Conservation (phyloP, 2,329 filamentous ascomycete genomes). For the Tolypocladium sp. region DNA sequence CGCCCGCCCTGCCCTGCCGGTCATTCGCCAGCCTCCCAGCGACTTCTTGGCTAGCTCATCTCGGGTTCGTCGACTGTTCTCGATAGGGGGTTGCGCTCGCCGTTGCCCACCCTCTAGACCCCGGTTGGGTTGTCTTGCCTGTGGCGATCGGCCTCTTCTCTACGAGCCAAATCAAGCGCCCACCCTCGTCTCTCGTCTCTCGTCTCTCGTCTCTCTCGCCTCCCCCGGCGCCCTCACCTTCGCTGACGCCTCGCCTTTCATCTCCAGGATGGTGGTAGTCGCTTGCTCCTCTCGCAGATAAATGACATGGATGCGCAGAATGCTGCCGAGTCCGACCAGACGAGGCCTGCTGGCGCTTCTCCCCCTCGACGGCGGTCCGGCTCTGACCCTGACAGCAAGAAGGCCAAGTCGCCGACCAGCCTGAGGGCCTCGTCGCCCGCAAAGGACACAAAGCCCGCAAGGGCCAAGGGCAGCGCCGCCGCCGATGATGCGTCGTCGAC, state of each 20-base stretch:
- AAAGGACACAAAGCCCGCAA: conserved; percentile 3
- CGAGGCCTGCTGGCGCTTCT: conserved; percentile 44
- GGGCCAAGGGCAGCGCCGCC: neutral
- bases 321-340: conserved; percentile 53
- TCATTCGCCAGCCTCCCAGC: neutral
- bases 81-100: conserved; percentile 2
- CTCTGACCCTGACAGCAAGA: conserved; percentile 12
- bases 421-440: conserved; percentile 7
- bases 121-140: neutral
- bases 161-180: conserved; percentile 2
- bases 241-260: conserved; percentile 8
- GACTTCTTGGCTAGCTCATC: neutral
- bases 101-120: neutral
- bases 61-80: neutral
- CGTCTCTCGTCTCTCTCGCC: neutral
- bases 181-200: neutral
- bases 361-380: conserved; percentile 34
- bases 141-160: neutral
- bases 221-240: conserved; percentile 4
- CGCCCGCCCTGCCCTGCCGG: neutral
- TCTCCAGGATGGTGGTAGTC: conserved; percentile 51
- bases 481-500: conserved; percentile 2
- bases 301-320: conserved; percentile 63
- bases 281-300: conserved; percentile 41
- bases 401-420: conserved; percentile 4